phyloP scores from a whole-genome alignment of 148 eudicot genomes.

The Simmondsia chinensis region DNA sequence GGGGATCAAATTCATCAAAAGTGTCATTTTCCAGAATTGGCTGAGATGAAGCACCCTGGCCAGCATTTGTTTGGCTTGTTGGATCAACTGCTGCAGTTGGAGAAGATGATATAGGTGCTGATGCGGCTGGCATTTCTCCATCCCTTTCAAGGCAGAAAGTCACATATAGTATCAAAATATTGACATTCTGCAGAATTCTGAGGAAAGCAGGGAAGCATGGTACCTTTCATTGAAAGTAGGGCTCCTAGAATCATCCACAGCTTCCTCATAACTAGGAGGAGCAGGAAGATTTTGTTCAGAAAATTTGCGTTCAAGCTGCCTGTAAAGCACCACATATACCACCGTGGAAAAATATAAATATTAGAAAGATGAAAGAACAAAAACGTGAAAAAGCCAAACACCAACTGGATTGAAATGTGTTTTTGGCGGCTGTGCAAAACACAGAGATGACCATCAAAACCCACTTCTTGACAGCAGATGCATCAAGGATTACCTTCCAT shows the following conservation, averaged over 20 bases:
- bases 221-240: slow-evolving; percentile 69
- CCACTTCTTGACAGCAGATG: too few relatives aligned
- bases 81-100: slow-evolving; percentile 21
- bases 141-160: slow-evolving; percentile 38
- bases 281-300: slow-evolving; percentile 70
- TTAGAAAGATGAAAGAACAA: neutral
- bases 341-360: neutral
- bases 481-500: slow-evolving; percentile 53
- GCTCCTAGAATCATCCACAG: slow-evolving; percentile 60
- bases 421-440: too few relatives aligned
- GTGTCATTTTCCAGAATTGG: slow-evolving; percentile 35
- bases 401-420: too few relatives aligned
- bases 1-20: slow-evolving; percentile 92
- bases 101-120: slow-evolving; percentile 52
- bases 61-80: slow-evolving; percentile 23
- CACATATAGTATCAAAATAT: too few relatives aligned
- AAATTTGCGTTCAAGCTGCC: slow-evolving; percentile 47
- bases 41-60: slow-evolving; percentile 19
- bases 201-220: too few relatives aligned
- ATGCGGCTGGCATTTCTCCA: slow-evolving; percentile 48
- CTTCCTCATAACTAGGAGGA: slow-evolving; percentile 95
- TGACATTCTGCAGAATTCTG: too few relatives aligned
- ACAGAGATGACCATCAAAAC: too few relatives aligned
- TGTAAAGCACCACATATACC: slow-evolving; percentile 9
- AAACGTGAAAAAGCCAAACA: too few relatives aligned